Base-by-base conservation (phyloP, 805 yeast genomes). In the Nakazawaea populi region DNA sequence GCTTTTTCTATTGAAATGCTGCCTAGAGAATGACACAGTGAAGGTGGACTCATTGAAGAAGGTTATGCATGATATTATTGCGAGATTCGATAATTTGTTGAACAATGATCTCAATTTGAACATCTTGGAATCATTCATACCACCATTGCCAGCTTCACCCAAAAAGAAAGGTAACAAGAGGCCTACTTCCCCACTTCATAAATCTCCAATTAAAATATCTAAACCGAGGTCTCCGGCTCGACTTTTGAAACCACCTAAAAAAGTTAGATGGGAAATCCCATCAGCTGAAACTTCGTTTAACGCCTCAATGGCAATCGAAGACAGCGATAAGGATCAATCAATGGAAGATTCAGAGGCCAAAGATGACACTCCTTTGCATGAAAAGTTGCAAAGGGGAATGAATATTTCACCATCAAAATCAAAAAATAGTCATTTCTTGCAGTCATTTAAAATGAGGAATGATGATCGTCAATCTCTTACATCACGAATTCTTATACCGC, bases 211-310 rank as follows among this genome's bases (percentile, higher is more conserved):
- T 38, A 55, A 53, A 24, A 43, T 52, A 12, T 42, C 53, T 14
- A 49, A 49, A 24, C 47, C 59, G 4, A 56, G 57, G 9, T 41
- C 57, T 2, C 58, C 60, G 3, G 51, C 52, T 9, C 48, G 53
- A 11, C 14, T 7, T 18, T 24, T 36, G 48, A 69, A 65, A 52
- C 56, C 58, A 9, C 44, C 61, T 10, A 75, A 74, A 48, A 74
- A 70, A 52, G 81, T 77, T 1, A 68, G 79, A 54, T 76, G 79
- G 77, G 72, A 71, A 52, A 69, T 69, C 10, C 74, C 73, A 3
- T 47, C 54, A 29, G 55, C 57, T 18, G 30, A 52, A 11, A 32
- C 35, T 9, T 32, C 29, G 38, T 8, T 37, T 37, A n/a, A 34
- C 9, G 12, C 12, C 12, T 34, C 14, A 12, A 2, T 37, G 18